Evolutionary conservation across 345 rosid species (phyloP).

Genomic region (Populus pruinosa): DNA sequence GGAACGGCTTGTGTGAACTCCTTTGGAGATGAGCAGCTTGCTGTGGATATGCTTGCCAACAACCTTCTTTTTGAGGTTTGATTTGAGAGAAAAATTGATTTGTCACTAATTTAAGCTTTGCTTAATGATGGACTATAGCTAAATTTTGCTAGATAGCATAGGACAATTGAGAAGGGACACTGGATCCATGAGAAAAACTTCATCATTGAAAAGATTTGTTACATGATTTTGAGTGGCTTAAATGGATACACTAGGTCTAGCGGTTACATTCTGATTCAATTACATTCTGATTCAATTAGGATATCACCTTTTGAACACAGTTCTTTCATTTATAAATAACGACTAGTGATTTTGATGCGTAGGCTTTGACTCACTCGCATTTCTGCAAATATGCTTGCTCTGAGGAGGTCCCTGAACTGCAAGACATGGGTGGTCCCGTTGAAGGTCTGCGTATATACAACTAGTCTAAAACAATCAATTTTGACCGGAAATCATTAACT

Average conservation of each 20-base stretch:
- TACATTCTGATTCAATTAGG: background rate
- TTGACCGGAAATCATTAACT: background rate
- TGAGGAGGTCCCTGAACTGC: slow-evolving; percentile 93
- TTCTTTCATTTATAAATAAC: background rate
- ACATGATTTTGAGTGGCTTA: background rate
- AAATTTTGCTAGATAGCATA: background rate
- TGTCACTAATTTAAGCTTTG: background rate
- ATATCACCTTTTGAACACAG: background rate
- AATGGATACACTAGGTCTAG: background rate
- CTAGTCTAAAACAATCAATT: background rate
- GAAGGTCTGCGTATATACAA: slow-evolving; percentile 53
- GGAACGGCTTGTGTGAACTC: slow-evolving; percentile 93
- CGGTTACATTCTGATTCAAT: background rate
- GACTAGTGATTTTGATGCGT: slow-evolving; percentile 7
- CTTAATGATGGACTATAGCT: background rate
- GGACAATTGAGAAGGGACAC: background rate
- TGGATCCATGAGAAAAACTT: background rate
- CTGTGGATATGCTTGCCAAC: slow-evolving; percentile 91
- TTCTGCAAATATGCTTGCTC: slow-evolving; percentile 96
- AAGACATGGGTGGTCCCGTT: slow-evolving; percentile 93
- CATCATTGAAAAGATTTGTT: background rate
- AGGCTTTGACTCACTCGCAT: slow-evolving; percentile 91
- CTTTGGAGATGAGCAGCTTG: slow-evolving; percentile 97
- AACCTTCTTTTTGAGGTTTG: slow-evolving; percentile 89
- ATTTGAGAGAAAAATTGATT: background rate